These are phyloP conservation scores for Erysimum cheiri DNA, from an alignment of 441 rosid genomes.

Conservation along the genomic window DNA sequence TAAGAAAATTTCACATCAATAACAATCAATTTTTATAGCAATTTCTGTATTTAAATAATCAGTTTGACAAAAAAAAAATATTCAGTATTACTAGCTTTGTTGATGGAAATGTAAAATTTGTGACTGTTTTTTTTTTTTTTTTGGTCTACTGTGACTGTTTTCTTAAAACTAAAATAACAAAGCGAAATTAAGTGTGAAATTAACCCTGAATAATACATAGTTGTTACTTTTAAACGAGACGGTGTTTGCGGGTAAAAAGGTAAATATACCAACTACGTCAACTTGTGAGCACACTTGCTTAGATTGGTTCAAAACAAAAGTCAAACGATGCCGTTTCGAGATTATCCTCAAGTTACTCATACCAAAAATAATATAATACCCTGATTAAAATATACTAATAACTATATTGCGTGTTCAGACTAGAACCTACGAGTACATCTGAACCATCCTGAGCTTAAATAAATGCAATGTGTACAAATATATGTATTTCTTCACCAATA, in stretches of 20 bases:
- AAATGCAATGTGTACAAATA: not conserved
- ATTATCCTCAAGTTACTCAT: conserved; percentile 5
- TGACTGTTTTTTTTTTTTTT: too few species aligned
- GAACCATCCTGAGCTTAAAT: conserved; percentile 7
- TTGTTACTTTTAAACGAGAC: not conserved
- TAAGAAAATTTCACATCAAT: conserved; percentile 7
- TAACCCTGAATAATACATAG: not conserved
- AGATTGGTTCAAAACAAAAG: conserved; percentile 27
- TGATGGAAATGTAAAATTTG: not conserved
- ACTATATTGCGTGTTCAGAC: conserved; percentile 19
- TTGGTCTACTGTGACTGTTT: too few species aligned
- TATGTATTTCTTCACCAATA: not conserved
- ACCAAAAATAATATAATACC: not conserved
- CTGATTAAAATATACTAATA: conserved; percentile 1
- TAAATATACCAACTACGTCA: conserved; percentile 12
- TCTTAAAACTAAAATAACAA: not conserved
- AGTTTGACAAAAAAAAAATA: too few species aligned
- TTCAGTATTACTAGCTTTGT: not conserved
- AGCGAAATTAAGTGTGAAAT: too few species aligned
- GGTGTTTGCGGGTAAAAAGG: conserved; percentile 7
- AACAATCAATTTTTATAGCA: not conserved
- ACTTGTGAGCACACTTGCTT: conserved; percentile 35
- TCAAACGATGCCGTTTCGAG: conserved; percentile 17
- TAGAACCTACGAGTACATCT: conserved; percentile 22
- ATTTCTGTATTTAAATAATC: not conserved